phyloP scores from a whole-genome alignment of 2,329 filamentous ascomycete species.

The Cephalotrichum gorgonifer region DNA sequence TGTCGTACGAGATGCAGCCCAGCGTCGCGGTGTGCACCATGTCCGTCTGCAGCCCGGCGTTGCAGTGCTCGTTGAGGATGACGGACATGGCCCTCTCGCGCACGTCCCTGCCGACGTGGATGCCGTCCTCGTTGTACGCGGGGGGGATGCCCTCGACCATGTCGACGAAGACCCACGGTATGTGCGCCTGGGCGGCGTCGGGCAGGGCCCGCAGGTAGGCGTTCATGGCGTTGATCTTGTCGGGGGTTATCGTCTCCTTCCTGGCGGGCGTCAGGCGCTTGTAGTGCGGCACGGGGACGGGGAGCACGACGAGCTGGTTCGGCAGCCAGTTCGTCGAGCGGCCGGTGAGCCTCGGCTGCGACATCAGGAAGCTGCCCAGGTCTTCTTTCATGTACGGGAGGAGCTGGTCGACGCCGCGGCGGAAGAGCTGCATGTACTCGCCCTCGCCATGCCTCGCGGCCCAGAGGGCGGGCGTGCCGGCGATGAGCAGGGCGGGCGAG shows the following conservation, averaged over 20 bases:
- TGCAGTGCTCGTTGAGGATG: slow-evolving; percentile 44
- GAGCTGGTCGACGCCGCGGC: slow-evolving; percentile 32
- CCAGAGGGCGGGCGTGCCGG: slow-evolving; percentile 45
- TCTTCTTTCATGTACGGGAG: slow-evolving; percentile 17
- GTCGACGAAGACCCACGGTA: slow-evolving; percentile 38
- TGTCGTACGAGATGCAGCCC: slow-evolving; percentile 4
- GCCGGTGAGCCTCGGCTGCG: not conserved
- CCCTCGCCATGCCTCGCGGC: slow-evolving; percentile 39
- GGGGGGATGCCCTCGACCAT: slow-evolving; percentile 28
- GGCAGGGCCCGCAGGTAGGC: slow-evolving; percentile 33
- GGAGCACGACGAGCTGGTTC: slow-evolving; percentile 23
- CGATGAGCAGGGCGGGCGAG: slow-evolving; percentile 33
- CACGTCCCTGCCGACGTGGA: slow-evolving; percentile 32
- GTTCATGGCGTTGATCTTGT: slow-evolving; percentile 42
- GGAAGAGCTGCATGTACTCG: slow-evolving; percentile 32
- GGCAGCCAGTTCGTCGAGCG: slow-evolving; percentile 6
- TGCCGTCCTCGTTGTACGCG: slow-evolving; percentile 30
- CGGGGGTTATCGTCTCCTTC: slow-evolving; percentile 31
- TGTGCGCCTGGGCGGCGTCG: slow-evolving; percentile 25
- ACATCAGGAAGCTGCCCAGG: slow-evolving; percentile 12
- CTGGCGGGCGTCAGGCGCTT: slow-evolving; percentile 28
- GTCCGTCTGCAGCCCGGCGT: slow-evolving; percentile 18
- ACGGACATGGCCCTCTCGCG: slow-evolving; percentile 33
- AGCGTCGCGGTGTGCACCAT: slow-evolving; percentile 11
- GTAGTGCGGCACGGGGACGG: slow-evolving; percentile 33